Conservation (phyloP, 768 basidiomycete genomes). For the Sistotremastrum suecicum region DNA sequence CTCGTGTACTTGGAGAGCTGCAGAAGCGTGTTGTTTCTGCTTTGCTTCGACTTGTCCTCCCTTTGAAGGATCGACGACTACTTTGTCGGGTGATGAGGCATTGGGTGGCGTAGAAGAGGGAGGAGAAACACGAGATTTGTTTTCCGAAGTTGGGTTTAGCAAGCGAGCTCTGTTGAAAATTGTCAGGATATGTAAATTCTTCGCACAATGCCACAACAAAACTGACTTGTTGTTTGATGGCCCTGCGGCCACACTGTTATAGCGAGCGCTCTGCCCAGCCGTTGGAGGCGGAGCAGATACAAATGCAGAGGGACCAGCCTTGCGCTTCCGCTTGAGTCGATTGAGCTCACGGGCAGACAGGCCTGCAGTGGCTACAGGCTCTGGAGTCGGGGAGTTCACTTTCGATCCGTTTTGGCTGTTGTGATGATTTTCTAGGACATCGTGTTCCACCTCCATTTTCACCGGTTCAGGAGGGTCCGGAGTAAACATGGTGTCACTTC, state of each 20-base stretch:
- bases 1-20: slow-evolving; percentile 58
- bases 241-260: slow-evolving; percentile 40
- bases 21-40: slow-evolving; percentile 50
- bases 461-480: not conserved
- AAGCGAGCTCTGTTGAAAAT: slow-evolving; percentile 46
- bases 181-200: slow-evolving; percentile 1
- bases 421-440: slow-evolving; percentile 15
- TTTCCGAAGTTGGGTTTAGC: slow-evolving; percentile 38
- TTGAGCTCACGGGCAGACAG: slow-evolving; percentile 90
- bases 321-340: slow-evolving; percentile 88
- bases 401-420: slow-evolving; percentile 7
- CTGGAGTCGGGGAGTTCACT: slow-evolving; percentile 1
- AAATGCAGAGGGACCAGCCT: slow-evolving; percentile 70
- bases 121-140: slow-evolving; percentile 47
- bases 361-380: slow-evolving; percentile 14
- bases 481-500: not conserved
- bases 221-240: slow-evolving; percentile 41
- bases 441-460: slow-evolving; percentile 24
- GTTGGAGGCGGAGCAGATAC: slow-evolving; percentile 56
- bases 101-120: slow-evolving; percentile 28
- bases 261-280: slow-evolving; percentile 45
- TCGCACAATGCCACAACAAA: not conserved
- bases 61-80: slow-evolving; percentile 66
- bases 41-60: slow-evolving; percentile 78
- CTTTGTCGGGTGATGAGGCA: slow-evolving; percentile 38